Base-by-base conservation (phyloP, 345 rosid genomes). In the Salix arbutifolia region DNA sequence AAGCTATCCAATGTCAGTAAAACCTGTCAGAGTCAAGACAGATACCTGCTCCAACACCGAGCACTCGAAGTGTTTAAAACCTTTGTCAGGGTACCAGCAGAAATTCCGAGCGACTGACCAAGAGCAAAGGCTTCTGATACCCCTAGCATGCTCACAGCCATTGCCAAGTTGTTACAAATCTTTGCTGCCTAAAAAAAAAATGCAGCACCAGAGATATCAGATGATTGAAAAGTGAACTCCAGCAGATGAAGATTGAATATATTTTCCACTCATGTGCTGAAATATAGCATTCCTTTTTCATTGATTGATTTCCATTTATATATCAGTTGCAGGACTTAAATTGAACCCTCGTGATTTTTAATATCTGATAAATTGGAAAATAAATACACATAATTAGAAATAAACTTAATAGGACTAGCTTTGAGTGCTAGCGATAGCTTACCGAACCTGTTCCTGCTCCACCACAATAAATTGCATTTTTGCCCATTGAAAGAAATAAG, bases 111-210 rank as follows among this genome's bases (percentile, higher is more conserved):
- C 1, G 91, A 89, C 77, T 95, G 97, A 76, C 97, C 99, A 74
- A 95, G 96, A 74, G 89, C 88, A 81, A 95, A 88, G 38, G 99
- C 97, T 85, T 95, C 99, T 33, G 97, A 93, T 65, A 88, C 90
- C 42, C 97, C 99, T 30, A 91, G 91, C 99, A 93, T 95, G 76
- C 96, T 89, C 74, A 95, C 94, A 35, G 94, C 97, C 94, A 95
- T 77, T 74, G 96, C 97, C 83, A 95, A 83, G 86, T 95, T 95
- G 81, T 93, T 95, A 87, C 99, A 95, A 67, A 95, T 83, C 85
- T 95, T 95, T 80, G 99, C 99, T 73, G 93, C 97, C 99, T 93
- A 81, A 35, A 73, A 11, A 65, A 70, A 16, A 67, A 25, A 69
- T 35, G 19, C 64, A 81, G 67, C 35, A 76, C 33, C 60, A 62